These are phyloP conservation scores for Yamadazyma trypodendri DNA, from an alignment of 1,139 yeast species.

Conservation along the genomic window DNA sequence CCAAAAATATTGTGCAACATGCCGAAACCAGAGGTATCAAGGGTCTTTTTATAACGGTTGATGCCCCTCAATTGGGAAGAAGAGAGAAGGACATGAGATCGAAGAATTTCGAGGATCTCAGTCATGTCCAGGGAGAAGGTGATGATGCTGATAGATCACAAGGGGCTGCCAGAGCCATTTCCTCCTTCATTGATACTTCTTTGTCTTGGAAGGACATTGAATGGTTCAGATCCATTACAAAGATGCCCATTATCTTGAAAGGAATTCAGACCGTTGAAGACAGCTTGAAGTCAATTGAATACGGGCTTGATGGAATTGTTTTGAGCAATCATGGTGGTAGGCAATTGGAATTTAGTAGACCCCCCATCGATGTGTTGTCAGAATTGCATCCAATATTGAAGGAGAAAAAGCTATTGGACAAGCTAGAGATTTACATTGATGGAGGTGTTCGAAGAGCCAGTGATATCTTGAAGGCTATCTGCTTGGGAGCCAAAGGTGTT, in stretches of 20 bases:
- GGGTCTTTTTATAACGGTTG: conserved; percentile 85
- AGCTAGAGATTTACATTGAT: conserved; percentile 54
- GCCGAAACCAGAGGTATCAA: conserved; percentile 76
- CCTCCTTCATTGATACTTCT: conserved; percentile 81
- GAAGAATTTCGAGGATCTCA: conserved; percentile 34
- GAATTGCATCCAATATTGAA: conserved; percentile 59
- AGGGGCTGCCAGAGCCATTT: conserved; percentile 87
- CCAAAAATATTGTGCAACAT: conserved; percentile 59
- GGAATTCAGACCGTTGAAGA: conserved; percentile 75
- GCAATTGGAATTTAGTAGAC: conserved; percentile 65
- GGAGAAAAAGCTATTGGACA: conserved; percentile 42
- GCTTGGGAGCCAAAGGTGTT: conserved; percentile 71
- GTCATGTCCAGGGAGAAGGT: conserved; percentile 63
- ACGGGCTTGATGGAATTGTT: conserved; percentile 63
- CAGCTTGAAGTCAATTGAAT: conserved; percentile 59
- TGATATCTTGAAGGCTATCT: conserved; percentile 64
- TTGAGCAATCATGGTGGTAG: conserved; percentile 77
- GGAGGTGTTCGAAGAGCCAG: conserved; percentile 74
- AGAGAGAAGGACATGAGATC: conserved; percentile 69
- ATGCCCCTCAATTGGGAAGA: conserved; percentile 93
- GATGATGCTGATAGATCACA: conserved; percentile 60
- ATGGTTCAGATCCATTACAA: conserved; percentile 57
- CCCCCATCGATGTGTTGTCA: conserved; percentile 67
- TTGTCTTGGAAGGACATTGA: conserved; percentile 65
- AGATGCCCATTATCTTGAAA: conserved; percentile 66